Percentiles rank a stretch among this genome's conserved stretches.
Evolutionary conservation across 352 stramenopile genomes (phyloP).

Genomic region (Saprolegnia diclina): DNA sequence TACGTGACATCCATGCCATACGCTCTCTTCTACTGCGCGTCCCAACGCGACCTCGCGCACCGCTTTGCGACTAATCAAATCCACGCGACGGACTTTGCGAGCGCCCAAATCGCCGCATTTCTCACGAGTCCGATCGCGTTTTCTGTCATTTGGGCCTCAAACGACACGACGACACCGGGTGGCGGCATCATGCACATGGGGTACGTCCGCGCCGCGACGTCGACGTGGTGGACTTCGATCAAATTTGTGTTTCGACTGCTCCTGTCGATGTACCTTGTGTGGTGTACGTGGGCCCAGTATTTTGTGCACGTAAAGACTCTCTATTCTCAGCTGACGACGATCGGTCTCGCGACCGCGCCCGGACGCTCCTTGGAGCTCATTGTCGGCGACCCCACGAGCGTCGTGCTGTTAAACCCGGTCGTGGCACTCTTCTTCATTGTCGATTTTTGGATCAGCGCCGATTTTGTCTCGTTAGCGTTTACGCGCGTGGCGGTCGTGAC

Average conservation of each 20-base stretch:
- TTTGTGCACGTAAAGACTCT: background rate
- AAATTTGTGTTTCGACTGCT: background rate
- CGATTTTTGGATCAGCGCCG: constrained; percentile 14
- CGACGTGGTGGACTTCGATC: background rate
- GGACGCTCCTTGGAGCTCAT: background rate
- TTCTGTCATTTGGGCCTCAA: background rate
- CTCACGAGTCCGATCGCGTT: background rate
- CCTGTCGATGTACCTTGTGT: background rate
- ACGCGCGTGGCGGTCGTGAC: background rate
- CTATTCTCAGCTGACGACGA: background rate
- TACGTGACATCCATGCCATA: background rate
- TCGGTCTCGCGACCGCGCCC: background rate
- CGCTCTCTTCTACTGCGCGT: constrained; percentile 1
- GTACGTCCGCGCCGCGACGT: background rate
- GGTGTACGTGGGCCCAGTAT: background rate
- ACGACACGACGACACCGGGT: background rate
- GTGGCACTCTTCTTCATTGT: constrained; percentile 1
- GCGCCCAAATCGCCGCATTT: background rate
- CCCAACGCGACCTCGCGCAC: background rate
- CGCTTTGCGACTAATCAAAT: background rate
- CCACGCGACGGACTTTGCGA: background rate
- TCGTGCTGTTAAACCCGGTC: background rate
- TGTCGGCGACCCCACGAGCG: constrained; percentile 11
- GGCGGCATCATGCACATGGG: background rate
- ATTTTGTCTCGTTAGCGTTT: background rate